Conservation (phyloP, 768 basidiomycete species). For the Boletus tomentosulus region DNA sequence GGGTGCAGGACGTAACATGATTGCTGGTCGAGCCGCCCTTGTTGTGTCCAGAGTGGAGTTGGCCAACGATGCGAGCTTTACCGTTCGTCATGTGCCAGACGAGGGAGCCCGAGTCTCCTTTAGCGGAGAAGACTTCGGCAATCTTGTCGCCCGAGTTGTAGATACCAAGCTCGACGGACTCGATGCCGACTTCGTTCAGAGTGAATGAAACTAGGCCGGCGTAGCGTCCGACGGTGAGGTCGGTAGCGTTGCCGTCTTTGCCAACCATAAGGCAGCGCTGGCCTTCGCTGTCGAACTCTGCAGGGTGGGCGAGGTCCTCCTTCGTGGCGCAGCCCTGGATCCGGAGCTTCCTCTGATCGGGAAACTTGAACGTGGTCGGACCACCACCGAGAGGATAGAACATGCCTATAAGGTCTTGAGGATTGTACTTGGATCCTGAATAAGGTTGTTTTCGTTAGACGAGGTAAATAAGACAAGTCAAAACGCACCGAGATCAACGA, state of each 20-base stretch:
- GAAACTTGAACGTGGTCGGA: neutral
- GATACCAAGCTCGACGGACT: neutral
- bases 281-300: neutral
- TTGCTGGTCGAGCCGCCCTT: neutral
- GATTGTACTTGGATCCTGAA: constrained; percentile 19
- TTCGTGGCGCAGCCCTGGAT: neutral
- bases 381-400: neutral
- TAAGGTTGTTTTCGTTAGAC: no score
- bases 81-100: neutral
- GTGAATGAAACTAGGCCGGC: neutral
- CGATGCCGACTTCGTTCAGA: neutral
- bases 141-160: neutral
- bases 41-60: neutral
- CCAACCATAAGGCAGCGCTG: neutral
- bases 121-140: neutral
- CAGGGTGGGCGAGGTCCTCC: neutral
- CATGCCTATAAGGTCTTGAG: neutral
- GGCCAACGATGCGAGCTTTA: neutral
- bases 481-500: no score
- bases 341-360: neutral
- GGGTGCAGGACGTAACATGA: neutral
- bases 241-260: neutral
- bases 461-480: no score
- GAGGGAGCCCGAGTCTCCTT: neutral
- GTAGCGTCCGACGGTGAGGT: neutral